Percentiles rank a stretch among this genome's conserved stretches.
Conservation (phyloP, 805 yeast species). For the Ogataea haglerorum region DNA sequence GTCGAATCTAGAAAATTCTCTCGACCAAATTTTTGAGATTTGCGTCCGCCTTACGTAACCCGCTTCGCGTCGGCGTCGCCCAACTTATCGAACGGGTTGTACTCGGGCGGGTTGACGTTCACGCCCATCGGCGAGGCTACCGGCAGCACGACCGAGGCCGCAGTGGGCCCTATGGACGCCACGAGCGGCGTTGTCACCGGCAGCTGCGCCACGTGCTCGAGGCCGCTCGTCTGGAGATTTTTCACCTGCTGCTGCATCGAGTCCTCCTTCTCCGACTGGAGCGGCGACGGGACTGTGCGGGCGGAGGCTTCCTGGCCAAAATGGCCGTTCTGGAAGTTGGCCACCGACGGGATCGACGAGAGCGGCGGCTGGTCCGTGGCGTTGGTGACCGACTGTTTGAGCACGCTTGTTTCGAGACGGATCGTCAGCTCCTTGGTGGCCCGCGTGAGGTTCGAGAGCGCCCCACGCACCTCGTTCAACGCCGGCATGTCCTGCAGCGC, state of each 20-base stretch:
- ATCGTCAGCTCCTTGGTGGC: constrained; percentile 91
- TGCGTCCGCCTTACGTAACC: not conserved
- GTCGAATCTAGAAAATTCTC: not conserved
- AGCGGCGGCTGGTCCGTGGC: constrained; percentile 33
- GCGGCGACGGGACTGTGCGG: constrained; percentile 2
- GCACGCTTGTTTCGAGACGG: constrained; percentile 67
- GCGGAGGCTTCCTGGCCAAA: not conserved
- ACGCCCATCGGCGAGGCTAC: constrained; percentile 25
- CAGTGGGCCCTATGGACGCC: constrained; percentile 35
- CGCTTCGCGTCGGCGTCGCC: constrained; percentile 2
- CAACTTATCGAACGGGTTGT: constrained; percentile 26
- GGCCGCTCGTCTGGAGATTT: constrained; percentile 16
- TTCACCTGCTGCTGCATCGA: constrained; percentile 26
- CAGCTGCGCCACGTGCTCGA: constrained; percentile 13
- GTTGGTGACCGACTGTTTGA: constrained; percentile 30
- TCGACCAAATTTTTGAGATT: too few relatives aligned
- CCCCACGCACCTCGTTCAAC: constrained; percentile 73
- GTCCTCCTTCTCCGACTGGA: constrained; percentile 6
- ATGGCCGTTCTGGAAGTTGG: constrained; percentile 25
- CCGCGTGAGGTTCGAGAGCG: constrained; percentile 76
- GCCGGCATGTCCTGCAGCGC: constrained; percentile 80
- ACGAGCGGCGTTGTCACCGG: constrained; percentile 35
- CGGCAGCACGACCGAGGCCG: constrained; percentile 35
- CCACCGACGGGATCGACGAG: constrained; percentile 35
- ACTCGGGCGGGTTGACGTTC: constrained; percentile 12